Evolutionary conservation across 495 filamentous ascomycete species (phyloP).

Genomic region (Aspergillus panamensis): DNA sequence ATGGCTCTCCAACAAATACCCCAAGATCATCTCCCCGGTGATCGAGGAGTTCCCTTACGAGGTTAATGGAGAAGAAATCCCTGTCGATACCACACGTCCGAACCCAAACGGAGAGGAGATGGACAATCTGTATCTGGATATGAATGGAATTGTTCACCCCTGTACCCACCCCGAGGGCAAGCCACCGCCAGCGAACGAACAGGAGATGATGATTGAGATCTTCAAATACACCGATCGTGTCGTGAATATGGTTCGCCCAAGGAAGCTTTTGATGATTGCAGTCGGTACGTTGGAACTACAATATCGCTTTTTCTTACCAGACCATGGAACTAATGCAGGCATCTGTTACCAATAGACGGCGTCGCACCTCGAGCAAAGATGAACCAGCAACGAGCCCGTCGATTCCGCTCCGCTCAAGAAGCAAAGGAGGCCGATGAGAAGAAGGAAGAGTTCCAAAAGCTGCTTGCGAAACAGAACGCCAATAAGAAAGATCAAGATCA

Average conservation of each 20-base stretch:
- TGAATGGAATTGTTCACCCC: conserved; percentile 99
- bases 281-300: conserved; percentile 64
- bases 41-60: conserved; percentile 77
- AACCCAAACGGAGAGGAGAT: conserved; percentile 98
- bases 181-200: conserved; percentile 85
- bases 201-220: conserved; percentile 98
- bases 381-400: conserved; percentile 92
- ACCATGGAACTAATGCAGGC: neutral
- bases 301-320: neutral
- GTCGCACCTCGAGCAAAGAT: conserved; percentile 94
- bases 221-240: conserved; percentile 98
- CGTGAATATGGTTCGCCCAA: conserved; percentile 94
- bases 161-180: conserved; percentile 96
- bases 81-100: conserved; percentile 73
- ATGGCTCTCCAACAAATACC: conserved; percentile 93
- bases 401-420: conserved; percentile 90
- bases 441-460: conserved; percentile 77
- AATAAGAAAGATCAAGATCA: conserved; percentile 57
- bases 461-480: conserved; percentile 68
- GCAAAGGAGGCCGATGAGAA: conserved; percentile 91
- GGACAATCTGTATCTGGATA: conserved; percentile 97
- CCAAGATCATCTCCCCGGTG: conserved; percentile 90
- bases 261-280: conserved; percentile 95
- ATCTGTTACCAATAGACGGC: conserved; percentile 57
- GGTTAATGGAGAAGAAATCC: conserved; percentile 75